These are phyloP conservation scores for Colletotrichum limetticola DNA, from an alignment of 2,329 filamentous ascomycete species.

Conservation along the genomic window DNA sequence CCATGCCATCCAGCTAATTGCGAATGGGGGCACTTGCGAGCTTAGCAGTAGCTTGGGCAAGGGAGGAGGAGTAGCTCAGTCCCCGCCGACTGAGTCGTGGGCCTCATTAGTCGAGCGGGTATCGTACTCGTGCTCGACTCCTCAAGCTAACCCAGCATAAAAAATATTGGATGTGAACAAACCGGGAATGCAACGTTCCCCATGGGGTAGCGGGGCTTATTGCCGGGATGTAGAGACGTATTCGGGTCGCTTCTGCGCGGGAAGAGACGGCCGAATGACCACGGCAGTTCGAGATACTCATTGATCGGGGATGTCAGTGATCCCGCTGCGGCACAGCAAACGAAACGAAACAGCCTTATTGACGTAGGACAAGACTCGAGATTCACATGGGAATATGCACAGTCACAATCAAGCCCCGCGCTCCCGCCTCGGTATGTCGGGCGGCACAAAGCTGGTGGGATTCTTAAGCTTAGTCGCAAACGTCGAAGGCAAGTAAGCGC, in stretches of 20 bases:
- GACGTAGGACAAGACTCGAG: background rate
- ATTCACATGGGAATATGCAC: slow-evolving; percentile 32
- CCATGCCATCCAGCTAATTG: background rate
- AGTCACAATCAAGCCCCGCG: background rate
- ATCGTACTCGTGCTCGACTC: slow-evolving; percentile 2
- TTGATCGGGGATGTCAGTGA: slow-evolving; percentile 3
- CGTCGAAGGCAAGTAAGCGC: slow-evolving; percentile 1
- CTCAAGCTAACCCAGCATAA: background rate
- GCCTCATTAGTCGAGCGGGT: slow-evolving; percentile 7
- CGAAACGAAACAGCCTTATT: slow-evolving; percentile 13
- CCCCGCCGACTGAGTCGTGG: slow-evolving; percentile 28
- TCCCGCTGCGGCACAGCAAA: slow-evolving; percentile 1
- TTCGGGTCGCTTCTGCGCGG: slow-evolving; percentile 1
- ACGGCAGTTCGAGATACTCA: slow-evolving; percentile 10
- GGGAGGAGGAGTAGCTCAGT: background rate
- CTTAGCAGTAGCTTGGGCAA: background rate
- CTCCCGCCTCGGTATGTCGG: slow-evolving; percentile 25
- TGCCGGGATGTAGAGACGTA: background rate
- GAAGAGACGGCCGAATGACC: slow-evolving; percentile 15
- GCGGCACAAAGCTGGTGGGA: slow-evolving; percentile 13
- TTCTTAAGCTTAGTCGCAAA: background rate
- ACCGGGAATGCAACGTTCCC: slow-evolving; percentile 27
- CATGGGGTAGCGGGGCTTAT: slow-evolving; percentile 29
- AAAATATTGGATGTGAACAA: background rate
- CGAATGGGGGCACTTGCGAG: slow-evolving; percentile 6